A percentile compares a stretch with the other conserved stretches of the same genome.
These are phyloP conservation scores for Yamadazyma kanchanaburiensis DNA, from an alignment of 1,139 yeast species.

Conservation along the genomic window DNA sequence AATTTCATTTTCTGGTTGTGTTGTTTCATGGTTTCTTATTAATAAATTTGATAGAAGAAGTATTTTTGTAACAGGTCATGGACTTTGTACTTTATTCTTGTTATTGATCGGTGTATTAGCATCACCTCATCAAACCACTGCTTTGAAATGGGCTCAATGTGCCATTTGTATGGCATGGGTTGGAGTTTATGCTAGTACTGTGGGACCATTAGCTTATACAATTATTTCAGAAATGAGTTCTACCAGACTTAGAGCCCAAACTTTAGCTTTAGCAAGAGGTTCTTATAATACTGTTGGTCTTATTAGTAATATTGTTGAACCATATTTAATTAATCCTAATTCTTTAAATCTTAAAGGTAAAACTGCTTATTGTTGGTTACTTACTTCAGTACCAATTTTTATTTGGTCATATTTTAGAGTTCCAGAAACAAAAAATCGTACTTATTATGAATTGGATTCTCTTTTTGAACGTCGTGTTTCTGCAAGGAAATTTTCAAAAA, in stretches of 20 bases:
- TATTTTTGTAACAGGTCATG: slow-evolving; percentile 20
- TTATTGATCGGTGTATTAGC: slow-evolving; percentile 23
- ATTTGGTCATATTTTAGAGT: slow-evolving; percentile 18
- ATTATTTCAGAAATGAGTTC: slow-evolving; percentile 19
- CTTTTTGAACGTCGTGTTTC: slow-evolving; percentile 15
- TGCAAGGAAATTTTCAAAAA: slow-evolving; percentile 5
- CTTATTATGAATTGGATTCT: slow-evolving; percentile 19
- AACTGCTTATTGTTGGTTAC: slow-evolving; percentile 32
- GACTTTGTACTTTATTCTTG: slow-evolving; percentile 16
- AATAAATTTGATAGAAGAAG: slow-evolving; percentile 17
- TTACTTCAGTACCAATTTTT: slow-evolving; percentile 20
- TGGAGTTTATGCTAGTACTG: slow-evolving; percentile 15
- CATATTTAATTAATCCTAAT: slow-evolving; percentile 19
- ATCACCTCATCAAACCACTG: slow-evolving; percentile 9
- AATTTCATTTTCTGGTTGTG: slow-evolving; percentile 14
- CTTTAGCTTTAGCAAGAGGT: slow-evolving; percentile 19
- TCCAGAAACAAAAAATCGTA: slow-evolving; percentile 19
- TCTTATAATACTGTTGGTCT: slow-evolving; percentile 15
- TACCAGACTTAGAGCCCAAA: slow-evolving; percentile 19
- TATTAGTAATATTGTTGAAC: slow-evolving; percentile 16
- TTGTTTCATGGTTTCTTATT: slow-evolving; percentile 18
- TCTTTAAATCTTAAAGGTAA: slow-evolving; percentile 18
- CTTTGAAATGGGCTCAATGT: slow-evolving; percentile 18
- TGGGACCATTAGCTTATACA: slow-evolving; percentile 21
- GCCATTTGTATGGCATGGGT: slow-evolving; percentile 18